Conservation (phyloP, 2,329 filamentous ascomycete genomes). For the Aspergillus luchuensis region DNA sequence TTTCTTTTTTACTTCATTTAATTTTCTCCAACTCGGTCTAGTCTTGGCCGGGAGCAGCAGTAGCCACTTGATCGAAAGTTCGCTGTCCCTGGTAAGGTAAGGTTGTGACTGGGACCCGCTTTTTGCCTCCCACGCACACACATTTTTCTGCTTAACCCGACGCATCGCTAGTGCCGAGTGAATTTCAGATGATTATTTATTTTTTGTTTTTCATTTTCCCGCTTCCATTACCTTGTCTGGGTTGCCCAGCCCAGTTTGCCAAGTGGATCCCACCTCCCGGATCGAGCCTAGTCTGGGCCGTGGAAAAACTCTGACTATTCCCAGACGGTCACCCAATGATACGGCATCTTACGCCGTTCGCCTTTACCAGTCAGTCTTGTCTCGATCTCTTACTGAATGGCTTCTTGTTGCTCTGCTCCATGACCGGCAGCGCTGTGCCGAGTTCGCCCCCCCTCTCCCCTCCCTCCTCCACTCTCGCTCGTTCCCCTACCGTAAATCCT, state of each 20-base stretch:
- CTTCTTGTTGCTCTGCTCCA: constrained; percentile 4
- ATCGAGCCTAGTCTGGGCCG: constrained; percentile 15
- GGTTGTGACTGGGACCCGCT: constrained; percentile 13
- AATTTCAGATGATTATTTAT: constrained; percentile 16
- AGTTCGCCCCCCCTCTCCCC: constrained; percentile 22
- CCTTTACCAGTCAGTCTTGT: constrained; percentile 10
- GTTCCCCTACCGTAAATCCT: constrained; percentile 10
- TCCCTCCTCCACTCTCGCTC: constrained; percentile 12
- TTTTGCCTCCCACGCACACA: constrained; percentile 20
- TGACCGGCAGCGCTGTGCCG: constrained; percentile 28
- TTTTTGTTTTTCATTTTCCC: constrained; percentile 11
- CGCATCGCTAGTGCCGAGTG: constrained; percentile 19
- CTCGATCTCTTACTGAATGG: not conserved
- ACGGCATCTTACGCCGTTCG: constrained; percentile 21
- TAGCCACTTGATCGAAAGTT: constrained; percentile 24
- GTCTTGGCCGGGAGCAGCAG: constrained; percentile 23
- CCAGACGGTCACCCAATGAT: constrained; percentile 18
- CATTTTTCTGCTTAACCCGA: constrained; percentile 23
- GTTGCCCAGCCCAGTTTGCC: constrained; percentile 16
- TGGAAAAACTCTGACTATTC: constrained; percentile 25
- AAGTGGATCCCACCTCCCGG: constrained; percentile 11
- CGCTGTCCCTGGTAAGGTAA: constrained; percentile 22
- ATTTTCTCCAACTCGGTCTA: constrained; percentile 10
- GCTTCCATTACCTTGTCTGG: constrained; percentile 15
- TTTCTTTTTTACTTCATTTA: constrained; percentile 11